These are phyloP conservation scores for Haberlea rhodopensis DNA, from an alignment of 257 asterid genomes.

Conservation along the genomic window DNA sequence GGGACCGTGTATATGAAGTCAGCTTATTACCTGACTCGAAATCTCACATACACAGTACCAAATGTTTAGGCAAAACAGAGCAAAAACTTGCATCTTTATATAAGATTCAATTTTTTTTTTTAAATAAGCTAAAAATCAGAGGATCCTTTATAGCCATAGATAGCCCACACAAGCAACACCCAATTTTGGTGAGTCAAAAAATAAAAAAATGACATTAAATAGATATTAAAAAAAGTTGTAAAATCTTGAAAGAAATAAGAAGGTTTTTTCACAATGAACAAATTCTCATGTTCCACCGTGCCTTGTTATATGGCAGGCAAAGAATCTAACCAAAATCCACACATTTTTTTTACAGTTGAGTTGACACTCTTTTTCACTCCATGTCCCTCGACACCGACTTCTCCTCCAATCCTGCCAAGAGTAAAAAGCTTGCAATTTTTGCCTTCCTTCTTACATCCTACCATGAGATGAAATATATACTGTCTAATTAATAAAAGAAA, in stretches of 20 bases:
- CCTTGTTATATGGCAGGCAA: constrained; percentile 38
- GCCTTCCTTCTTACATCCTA: constrained; percentile 23
- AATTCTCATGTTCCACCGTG: constrained; percentile 22
- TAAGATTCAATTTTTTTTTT: too few relatives aligned
- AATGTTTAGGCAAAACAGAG: too few relatives aligned
- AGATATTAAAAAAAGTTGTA: too few relatives aligned
- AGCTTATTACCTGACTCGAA: too few relatives aligned
- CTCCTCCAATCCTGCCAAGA: constrained; percentile 22
- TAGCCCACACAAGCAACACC: not conserved
- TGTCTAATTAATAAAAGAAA: too few relatives aligned
- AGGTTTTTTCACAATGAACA: not conserved
- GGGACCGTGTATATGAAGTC: too few relatives aligned
- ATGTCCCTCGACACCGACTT: constrained; percentile 25
- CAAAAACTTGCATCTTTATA: too few relatives aligned
- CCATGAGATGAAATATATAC: too few relatives aligned
- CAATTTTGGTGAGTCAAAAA: not conserved
- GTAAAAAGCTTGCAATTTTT: constrained; percentile 31
- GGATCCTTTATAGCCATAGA: too few relatives aligned
- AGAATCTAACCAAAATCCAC: constrained; percentile 41
- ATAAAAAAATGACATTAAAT: not conserved
- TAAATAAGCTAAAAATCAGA: too few relatives aligned
- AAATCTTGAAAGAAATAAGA: not conserved
- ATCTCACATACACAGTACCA: too few relatives aligned
- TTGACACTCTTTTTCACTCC: constrained; percentile 23
- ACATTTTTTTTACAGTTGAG: constrained; percentile 26